phyloP scores from a whole-genome alignment of 805 yeast genomes.

The Monosporozyma siamensis region DNA sequence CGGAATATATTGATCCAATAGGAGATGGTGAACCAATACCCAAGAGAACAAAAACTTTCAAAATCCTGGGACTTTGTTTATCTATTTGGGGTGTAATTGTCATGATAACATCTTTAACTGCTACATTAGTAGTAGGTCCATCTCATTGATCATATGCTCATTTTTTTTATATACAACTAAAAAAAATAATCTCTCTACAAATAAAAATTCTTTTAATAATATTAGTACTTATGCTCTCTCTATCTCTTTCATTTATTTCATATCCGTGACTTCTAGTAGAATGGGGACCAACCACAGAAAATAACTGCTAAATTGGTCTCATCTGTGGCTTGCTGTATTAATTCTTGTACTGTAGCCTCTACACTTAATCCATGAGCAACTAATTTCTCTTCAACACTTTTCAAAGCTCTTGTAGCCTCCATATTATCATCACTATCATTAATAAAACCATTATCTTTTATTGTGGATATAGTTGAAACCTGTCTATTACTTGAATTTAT shows the following conservation, averaged over 20 bases:
- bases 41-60: conserved; percentile 27
- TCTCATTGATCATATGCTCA: conserved; percentile 10
- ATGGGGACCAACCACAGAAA: conserved; percentile 81
- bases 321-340: conserved; percentile 69
- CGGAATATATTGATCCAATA: conserved; percentile 9
- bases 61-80: conserved; percentile 32
- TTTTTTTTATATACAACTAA: too few species aligned
- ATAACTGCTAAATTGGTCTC: conserved; percentile 59
- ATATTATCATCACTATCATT: conserved; percentile 34
- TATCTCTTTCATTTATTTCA: not conserved
- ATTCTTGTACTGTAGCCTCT: conserved; percentile 76
- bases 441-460: not conserved
- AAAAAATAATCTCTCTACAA: too few species aligned
- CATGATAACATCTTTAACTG: conserved; percentile 43
- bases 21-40: conserved; percentile 13
- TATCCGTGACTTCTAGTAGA: conserved; percentile 33
- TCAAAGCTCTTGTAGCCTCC: conserved; percentile 75
- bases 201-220: too few species aligned
- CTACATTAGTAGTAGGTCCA: conserved; percentile 26
- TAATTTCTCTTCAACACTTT: conserved; percentile 62
- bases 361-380: conserved; percentile 57
- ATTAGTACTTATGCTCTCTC: not conserved
- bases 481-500: not conserved
- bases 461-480: not conserved
- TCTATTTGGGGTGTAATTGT: conserved; percentile 42